Percentiles rank a stretch among this genome's conserved stretches.
phyloP scores from a whole-genome alignment of 495 filamentous ascomycete genomes.

The Neurospora africana region DNA sequence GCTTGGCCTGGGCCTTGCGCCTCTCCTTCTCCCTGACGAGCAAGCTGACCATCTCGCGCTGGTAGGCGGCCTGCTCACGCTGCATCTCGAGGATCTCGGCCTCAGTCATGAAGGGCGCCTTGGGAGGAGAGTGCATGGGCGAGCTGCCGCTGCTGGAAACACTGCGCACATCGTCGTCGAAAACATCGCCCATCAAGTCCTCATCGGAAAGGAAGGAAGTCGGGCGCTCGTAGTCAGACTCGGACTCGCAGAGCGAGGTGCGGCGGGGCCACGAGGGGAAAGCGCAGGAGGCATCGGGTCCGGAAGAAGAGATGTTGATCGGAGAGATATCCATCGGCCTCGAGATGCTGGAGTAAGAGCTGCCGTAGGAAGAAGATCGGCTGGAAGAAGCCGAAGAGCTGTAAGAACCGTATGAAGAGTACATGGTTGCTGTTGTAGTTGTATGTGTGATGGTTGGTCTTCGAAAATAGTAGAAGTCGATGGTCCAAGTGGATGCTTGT shows the following conservation, averaged over 20 bases:
- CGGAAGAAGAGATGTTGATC: conserved; percentile 27
- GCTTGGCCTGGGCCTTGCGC: conserved; percentile 24
- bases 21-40: conserved; percentile 39
- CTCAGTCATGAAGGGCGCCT: conserved; percentile 17
- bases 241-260: conserved; percentile 30
- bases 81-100: conserved; percentile 33
- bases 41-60: conserved; percentile 35
- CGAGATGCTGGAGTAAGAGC: conserved; percentile 24
- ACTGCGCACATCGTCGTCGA: conserved; percentile 35
- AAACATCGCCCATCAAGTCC: conserved; percentile 30
- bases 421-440: conserved; percentile 24
- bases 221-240: conserved; percentile 28
- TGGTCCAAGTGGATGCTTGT: conserved; percentile 1
- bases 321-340: conserved; percentile 44
- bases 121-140: conserved; percentile 21
- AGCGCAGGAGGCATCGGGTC: conserved; percentile 33
- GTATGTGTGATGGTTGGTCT: conserved; percentile 1
- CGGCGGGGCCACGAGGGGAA: conserved; percentile 43
- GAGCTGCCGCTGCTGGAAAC: conserved; percentile 37
- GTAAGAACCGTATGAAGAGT: conserved; percentile 26
- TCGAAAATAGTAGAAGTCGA: conserved; percentile 6
- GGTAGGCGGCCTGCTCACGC: conserved; percentile 33
- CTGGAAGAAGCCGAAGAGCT: conserved; percentile 21
- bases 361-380: conserved; percentile 14
- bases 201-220: conserved; percentile 41